phyloP scores from a whole-genome alignment of 331 rosid genomes.

The Malus hybrid region DNA sequence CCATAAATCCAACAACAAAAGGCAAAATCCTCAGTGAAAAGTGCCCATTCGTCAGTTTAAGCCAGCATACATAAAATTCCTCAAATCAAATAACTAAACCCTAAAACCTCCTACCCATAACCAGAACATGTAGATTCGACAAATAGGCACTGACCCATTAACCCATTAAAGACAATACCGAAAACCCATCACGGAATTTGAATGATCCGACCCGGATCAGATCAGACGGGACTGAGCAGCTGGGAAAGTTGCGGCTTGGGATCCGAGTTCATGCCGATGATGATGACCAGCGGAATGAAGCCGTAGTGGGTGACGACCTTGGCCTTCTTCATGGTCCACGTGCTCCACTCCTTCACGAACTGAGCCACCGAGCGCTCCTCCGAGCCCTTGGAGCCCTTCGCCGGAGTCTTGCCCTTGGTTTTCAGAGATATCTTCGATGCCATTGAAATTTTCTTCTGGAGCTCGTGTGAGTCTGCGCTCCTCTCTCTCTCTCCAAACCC shows the following conservation, averaged over 20 bases:
- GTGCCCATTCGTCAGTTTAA: neutral
- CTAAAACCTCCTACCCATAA: neutral
- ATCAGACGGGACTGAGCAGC: conserved; percentile 94
- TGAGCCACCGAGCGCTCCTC: conserved; percentile 39
- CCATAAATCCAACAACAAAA: neutral
- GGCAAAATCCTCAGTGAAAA: neutral
- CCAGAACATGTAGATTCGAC: conserved; percentile 17
- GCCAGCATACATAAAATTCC: neutral
- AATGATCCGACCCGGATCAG: neutral
- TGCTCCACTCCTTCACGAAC: conserved; percentile 68
- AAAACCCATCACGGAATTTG: neutral
- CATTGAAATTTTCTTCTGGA: conserved; percentile 20
- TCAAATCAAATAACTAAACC: neutral
- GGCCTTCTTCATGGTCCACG: conserved; percentile 66
- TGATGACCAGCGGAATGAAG: conserved; percentile 76
- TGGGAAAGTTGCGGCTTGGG: conserved; percentile 84
- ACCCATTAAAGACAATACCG: conserved; percentile 1
- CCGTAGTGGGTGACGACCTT: conserved; percentile 86
- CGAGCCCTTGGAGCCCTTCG: conserved; percentile 46
- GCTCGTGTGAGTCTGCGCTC: neutral
- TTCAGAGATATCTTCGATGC: conserved; percentile 72
- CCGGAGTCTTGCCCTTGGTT: conserved; percentile 59
- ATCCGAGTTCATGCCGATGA: conserved; percentile 92
- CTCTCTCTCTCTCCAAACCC: neutral
- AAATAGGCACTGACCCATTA: conserved; percentile 23